Evolutionary conservation across 495 filamentous ascomycete genomes (phyloP), one percentile per base, ranked within the genome.

Genomic region (Astrothelium subdiscretum): DNA sequence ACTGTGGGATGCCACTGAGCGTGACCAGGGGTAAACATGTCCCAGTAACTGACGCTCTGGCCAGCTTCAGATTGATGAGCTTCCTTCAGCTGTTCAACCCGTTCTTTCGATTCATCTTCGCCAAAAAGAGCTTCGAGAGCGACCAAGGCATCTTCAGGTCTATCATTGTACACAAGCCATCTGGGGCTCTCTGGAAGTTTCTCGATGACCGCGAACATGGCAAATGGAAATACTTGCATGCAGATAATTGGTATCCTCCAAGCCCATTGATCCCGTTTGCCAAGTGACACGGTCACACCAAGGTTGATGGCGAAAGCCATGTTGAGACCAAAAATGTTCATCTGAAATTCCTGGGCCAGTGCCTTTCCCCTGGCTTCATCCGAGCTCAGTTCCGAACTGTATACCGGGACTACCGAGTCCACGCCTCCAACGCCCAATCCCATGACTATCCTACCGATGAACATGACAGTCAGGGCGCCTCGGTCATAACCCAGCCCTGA

Each of bases 211-310:
- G 72, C 68, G 48, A 81, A 63, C 2, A 84, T 73, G 10, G 78
- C 42, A 1, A 81, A 42, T 0, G 82, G 82, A 65, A 82, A 83
- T 0, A 76, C 62, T 62, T 82, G 80, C 82, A 84, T 83, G 40
- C 77, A 71, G n/a, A 85, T 78, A 32, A 85, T 84, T 15, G 84
- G 84, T 35, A 82, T 79, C 31, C 84, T 73, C 78, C 85, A 87
- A 1, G 81, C 77, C 74, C 74, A 76, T 61, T 76, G 66, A 42
- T 68, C 73, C 51, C 22, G 18, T 59, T 76, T 75, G 43, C 74
- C 74, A 11, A 76, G 67, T 0, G 62, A 59, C 3, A 65, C 59
- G 0, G 73, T 76, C n/a, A 74, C 65, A 8, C 62, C 68, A 2
- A 76, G 69, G 60, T 74, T 76, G 68, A 71, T 77, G 0, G 66